These are phyloP conservation scores for Arachis hypogaea DNA, from an alignment of 306 rosid genomes.

Conservation along the genomic window DNA sequence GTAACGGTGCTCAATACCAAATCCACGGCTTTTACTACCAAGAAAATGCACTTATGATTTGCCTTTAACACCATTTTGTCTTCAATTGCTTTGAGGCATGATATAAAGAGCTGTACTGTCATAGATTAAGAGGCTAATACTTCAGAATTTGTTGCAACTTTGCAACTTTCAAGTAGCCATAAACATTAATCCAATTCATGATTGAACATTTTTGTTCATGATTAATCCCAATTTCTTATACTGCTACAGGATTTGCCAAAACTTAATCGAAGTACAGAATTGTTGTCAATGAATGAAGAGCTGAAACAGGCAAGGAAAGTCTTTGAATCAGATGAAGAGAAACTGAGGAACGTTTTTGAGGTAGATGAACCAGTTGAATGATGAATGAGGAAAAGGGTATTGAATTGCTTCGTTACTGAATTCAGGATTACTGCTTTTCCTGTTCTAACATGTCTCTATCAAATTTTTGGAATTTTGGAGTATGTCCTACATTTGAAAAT, in stretches of 20 bases:
- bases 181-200: constrained; percentile 15
- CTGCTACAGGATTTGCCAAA: constrained; percentile 69
- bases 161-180: not conserved
- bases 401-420: not conserved
- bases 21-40: no score
- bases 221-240: constrained; percentile 9
- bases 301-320: constrained; percentile 93
- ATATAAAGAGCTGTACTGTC: not conserved
- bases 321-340: constrained; percentile 84
- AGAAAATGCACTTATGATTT: no score
- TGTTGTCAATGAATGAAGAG: constrained; percentile 89
- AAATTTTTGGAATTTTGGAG: constrained; percentile 1
- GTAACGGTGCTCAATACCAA: no score
- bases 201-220: not conserved
- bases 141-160: not conserved
- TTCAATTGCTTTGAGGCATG: constrained; percentile 7
- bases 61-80: not conserved
- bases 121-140: not conserved
- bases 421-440: not conserved
- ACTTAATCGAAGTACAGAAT: constrained; percentile 79
- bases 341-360: constrained; percentile 79
- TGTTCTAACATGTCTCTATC: not conserved
- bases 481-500: constrained; percentile 4
- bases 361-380: constrained; percentile 52
- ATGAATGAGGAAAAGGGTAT: constrained; percentile 26